Evolutionary conservation across 208 protist species (phyloP).

Genomic region (Naegleria lovaniensis): DNA sequence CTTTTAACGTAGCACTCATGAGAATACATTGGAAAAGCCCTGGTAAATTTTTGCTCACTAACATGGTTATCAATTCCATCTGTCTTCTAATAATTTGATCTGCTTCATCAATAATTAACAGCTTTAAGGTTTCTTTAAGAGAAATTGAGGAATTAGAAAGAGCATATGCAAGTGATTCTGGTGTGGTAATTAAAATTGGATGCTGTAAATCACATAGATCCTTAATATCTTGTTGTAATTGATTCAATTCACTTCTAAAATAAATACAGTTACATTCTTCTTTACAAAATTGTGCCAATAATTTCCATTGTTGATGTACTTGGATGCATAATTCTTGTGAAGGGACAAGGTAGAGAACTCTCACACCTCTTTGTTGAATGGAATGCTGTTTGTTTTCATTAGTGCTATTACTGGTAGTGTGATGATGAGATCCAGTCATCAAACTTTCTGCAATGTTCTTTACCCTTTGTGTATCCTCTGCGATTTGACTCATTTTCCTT

Average conservation of each 20-base stretch:
- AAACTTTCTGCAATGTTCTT: background rate
- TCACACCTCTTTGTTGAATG: background rate
- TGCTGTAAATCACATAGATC: background rate
- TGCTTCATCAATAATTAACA: conserved; percentile 15
- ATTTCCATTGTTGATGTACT: conserved; percentile 4
- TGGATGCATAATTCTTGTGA: conserved; percentile 12
- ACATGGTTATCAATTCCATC: background rate
- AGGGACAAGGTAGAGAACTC: background rate
- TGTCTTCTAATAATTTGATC: background rate
- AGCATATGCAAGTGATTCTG: background rate
- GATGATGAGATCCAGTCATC: background rate
- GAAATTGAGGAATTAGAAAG: background rate
- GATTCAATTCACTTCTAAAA: background rate
- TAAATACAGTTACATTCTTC: background rate
- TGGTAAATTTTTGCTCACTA: background rate
- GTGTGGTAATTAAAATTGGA: background rate
- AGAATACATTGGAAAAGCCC: conserved; percentile 12
- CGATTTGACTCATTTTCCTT: background rate
- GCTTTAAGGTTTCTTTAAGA: background rate
- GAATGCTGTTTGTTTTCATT: background rate
- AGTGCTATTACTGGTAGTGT: background rate
- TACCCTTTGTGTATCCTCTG: background rate
- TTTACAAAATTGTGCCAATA: background rate
- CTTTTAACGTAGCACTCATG: background rate
- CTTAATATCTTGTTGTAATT: background rate